Evolutionary conservation across 2,329 filamentous ascomycete species (phyloP), one percentile per base, ranked within the genome.

Genomic region (Paecilomyces variotii): DNA sequence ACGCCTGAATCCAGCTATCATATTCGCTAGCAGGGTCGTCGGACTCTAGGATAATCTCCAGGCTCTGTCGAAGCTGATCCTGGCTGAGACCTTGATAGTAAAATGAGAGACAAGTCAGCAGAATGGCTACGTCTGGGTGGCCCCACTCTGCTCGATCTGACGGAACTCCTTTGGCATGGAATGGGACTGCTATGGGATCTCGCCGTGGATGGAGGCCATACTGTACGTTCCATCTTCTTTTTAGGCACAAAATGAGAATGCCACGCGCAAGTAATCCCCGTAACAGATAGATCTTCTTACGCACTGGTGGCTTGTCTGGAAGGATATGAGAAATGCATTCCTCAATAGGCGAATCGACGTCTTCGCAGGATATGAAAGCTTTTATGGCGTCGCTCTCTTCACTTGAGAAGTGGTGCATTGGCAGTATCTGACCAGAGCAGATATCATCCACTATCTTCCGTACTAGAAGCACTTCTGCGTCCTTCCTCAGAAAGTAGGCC

Each of bases 221-320:
- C 51, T 84, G 78, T 0, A 91, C 87, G 28, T 87, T 85, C 82
- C 82, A 89, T 3, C 84, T 74, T 66, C 88, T 89, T 55, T 82
- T 81, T 0, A 88, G 65, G 2, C 78, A 81, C 27, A 86, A 79
- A 1, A 83, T 66, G 0, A 91, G 69, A 2, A 91, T 83, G 0
- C 81, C 74, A 57, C 85, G 79, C 0, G 83, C 77, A 0, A 91
- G 67, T 0, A 90, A 72, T 0, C 88, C 88, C 0, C 87, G 82
- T 0, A 91, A 68, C 0, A 89, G 77, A 6, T 84, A 79, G 0
- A 87, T 61, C 0, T 70, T 67, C 59, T 75, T 70, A 7, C 57
- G 56, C 4, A 61, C 59, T 14, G 63, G 56, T 6, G 63, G 63
- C 3, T 69, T 70, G 26, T 75, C 73, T 3, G 61, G 59, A 50